These are phyloP conservation scores for Fusarium floridanum DNA, from an alignment of 2,329 filamentous ascomycete genomes.

Conservation along the genomic window DNA sequence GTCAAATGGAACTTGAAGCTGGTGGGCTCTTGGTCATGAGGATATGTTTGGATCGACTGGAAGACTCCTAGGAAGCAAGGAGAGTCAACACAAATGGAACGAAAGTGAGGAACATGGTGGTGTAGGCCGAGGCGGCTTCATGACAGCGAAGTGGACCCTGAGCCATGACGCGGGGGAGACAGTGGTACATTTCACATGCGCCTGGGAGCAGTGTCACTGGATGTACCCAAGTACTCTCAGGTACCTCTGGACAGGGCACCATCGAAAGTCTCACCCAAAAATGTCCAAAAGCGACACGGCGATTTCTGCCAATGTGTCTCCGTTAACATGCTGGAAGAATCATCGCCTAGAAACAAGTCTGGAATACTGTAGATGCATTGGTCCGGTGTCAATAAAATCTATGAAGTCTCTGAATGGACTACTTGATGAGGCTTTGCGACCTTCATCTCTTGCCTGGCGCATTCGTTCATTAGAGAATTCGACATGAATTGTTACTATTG, in stretches of 20 bases:
- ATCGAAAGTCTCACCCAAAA: not conserved
- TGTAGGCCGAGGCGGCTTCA: too few relatives aligned
- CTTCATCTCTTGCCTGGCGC: not conserved
- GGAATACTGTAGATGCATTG: not conserved
- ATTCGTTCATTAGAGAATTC: not conserved
- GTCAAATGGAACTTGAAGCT: too few relatives aligned
- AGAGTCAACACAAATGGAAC: not conserved
- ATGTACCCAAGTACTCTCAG: not conserved
- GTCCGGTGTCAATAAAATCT: rapidly evolving
- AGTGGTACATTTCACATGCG: not conserved
- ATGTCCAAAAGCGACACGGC: not conserved
- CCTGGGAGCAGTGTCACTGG: not conserved
- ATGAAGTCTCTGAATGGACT: rapidly evolving
- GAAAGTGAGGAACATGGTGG: not conserved
- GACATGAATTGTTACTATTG: not conserved
- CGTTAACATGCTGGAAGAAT: not conserved
- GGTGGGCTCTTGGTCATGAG: not conserved
- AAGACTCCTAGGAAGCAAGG: not conserved
- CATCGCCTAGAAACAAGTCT: not conserved
- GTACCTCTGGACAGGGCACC: not conserved
- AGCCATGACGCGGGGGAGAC: not conserved
- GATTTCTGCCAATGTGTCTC: not conserved
- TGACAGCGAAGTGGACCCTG: too few relatives aligned
- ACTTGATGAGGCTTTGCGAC: not conserved
- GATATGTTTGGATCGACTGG: not conserved